Conservation (phyloP, 106 monocot genomes). For the Iris macrosiphon region DNA sequence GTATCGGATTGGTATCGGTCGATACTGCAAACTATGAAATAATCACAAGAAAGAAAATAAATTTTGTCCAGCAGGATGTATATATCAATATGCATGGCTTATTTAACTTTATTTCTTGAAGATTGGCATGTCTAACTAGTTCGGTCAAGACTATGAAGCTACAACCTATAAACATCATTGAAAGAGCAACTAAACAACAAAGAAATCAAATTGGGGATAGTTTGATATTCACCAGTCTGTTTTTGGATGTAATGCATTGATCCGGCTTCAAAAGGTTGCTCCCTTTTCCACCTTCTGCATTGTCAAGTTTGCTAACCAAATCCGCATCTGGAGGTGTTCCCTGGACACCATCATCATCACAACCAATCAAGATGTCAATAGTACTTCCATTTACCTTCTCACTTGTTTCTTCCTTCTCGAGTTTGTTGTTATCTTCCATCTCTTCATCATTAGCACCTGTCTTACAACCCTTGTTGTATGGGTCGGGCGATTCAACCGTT, state of each 20-base stretch:
- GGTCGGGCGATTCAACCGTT: constrained; percentile 1
- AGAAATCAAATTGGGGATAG: neutral
- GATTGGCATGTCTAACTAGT: too few species aligned
- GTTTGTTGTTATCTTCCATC: neutral
- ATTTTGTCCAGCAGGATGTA: too few species aligned
- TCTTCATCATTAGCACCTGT: neutral
- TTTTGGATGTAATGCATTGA: neutral
- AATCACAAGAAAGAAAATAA: too few species aligned
- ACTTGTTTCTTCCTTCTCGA: neutral
- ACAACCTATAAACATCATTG: too few species aligned
- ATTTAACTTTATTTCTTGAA: too few species aligned
- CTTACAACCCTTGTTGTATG: neutral
- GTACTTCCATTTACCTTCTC: neutral
- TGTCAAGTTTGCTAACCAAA: neutral
- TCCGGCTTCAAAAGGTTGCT: neutral
- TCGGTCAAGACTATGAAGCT: too few species aligned
- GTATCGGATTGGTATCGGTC: too few species aligned
- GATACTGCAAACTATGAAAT: too few species aligned
- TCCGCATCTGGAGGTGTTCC: constrained; percentile 15
- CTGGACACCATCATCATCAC: constrained; percentile 1
- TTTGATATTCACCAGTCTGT: constrained; percentile 1
- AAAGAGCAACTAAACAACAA: too few species aligned
- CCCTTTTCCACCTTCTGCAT: neutral
- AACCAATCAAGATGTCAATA: neutral
- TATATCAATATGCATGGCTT: too few species aligned